phyloP scores from a whole-genome alignment of 106 monocot species.

The Chionographis japonica region DNA sequence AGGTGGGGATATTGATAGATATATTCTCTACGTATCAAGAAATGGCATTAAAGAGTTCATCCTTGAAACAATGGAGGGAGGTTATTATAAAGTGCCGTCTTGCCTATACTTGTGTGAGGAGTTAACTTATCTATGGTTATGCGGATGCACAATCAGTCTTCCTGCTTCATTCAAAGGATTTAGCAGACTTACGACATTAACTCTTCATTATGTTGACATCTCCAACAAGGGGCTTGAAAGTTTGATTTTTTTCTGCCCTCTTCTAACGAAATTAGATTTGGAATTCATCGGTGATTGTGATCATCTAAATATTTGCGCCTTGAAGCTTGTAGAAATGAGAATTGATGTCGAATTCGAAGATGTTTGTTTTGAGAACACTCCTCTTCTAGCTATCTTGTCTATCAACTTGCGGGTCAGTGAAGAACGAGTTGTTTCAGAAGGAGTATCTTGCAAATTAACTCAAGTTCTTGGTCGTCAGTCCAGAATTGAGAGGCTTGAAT shows the following conservation, averaged over 20 bases:
- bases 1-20: background rate
- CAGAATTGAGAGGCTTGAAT: background rate
- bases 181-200: background rate
- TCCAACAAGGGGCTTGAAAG: background rate
- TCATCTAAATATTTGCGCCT: background rate
- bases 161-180: conserved; percentile 5
- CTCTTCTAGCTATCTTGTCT: background rate
- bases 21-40: background rate
- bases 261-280: no score
- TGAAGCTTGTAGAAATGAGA: background rate
- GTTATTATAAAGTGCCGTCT: background rate
- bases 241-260: background rate
- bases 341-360: background rate
- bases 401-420: background rate
- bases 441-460: background rate
- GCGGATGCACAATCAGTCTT: background rate
- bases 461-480: background rate
- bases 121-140: background rate
- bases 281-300: background rate
- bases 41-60: conserved; percentile 4
- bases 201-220: background rate
- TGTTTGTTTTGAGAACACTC: background rate
- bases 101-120: background rate
- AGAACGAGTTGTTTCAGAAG: background rate
- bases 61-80: background rate